Conservation (phyloP, 2,329 filamentous ascomycete species). For the Dendryphion nanum region DNA sequence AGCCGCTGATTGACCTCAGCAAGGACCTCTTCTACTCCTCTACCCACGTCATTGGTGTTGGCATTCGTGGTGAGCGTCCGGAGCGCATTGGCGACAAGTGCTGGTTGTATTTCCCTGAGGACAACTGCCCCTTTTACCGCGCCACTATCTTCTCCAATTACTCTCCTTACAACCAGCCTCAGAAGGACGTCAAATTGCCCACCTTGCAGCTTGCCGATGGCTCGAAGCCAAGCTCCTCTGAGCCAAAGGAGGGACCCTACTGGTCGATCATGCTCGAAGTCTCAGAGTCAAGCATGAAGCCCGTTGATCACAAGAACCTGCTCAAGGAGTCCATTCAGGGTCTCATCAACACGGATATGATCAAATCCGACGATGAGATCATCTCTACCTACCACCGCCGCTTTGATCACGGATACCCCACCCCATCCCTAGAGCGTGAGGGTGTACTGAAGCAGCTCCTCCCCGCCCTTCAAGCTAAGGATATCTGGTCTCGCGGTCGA, state of each 20-base stretch:
- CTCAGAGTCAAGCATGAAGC: slow-evolving; percentile 93
- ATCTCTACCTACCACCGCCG: slow-evolving; percentile 97
- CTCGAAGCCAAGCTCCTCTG: slow-evolving; percentile 69
- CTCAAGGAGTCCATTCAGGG: slow-evolving; percentile 92
- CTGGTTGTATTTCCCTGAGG: slow-evolving; percentile 99
- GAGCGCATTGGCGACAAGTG: slow-evolving; percentile 99
- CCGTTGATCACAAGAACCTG: slow-evolving; percentile 80
- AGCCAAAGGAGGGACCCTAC: slow-evolving; percentile 86
- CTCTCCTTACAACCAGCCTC: slow-evolving; percentile 96
- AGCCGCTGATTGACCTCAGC: slow-evolving; percentile 77
- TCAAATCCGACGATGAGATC: slow-evolving; percentile 86
- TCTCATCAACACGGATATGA: slow-evolving; percentile 96
- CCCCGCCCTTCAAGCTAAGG: slow-evolving; percentile 85
- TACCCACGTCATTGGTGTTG: slow-evolving; percentile 95
- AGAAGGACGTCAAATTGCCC: slow-evolving; percentile 76
- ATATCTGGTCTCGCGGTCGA: slow-evolving; percentile 91
- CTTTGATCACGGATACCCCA: slow-evolving; percentile 98
- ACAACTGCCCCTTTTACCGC: slow-evolving; percentile 98
- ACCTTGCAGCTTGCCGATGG: slow-evolving; percentile 85
- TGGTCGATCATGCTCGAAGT: slow-evolving; percentile 99
- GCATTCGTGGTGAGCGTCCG: slow-evolving; percentile 85
- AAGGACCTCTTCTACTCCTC: slow-evolving; percentile 96
- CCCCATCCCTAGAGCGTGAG: slow-evolving; percentile 90
- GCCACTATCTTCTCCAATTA: slow-evolving; percentile 99
- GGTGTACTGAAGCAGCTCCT: slow-evolving; percentile 89